These are phyloP conservation scores for Penicillium vulpinum DNA, from an alignment of 2,329 filamentous ascomycete species.

Conservation along the genomic window DNA sequence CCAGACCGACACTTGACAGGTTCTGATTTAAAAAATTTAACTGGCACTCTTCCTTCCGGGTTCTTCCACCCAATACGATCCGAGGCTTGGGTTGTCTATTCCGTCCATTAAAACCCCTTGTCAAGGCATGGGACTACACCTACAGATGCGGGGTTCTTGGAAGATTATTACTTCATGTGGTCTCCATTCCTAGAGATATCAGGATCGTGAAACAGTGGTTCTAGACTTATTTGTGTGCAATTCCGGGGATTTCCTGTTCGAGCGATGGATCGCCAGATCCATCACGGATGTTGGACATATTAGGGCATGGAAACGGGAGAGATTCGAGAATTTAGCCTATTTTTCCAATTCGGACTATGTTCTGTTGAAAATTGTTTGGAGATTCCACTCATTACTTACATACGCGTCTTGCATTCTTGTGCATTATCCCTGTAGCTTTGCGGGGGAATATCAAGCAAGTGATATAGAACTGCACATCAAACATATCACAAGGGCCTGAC, in stretches of 20 bases:
- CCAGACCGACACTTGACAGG: slow-evolving; percentile 15
- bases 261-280: slow-evolving; percentile 1
- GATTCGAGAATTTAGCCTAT: not conserved
- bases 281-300: not conserved
- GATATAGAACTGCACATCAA: not conserved
- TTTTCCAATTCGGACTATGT: not conserved
- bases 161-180: not conserved
- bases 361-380: not conserved
- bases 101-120: slow-evolving; percentile 13
- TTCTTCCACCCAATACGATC: slow-evolving; percentile 22
- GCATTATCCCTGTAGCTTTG: not conserved
- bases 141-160: slow-evolving; percentile 20
- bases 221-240: not conserved
- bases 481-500: not conserved
- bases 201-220: not conserved
- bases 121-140: slow-evolving; percentile 6
- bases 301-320: not conserved
- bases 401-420: not conserved
- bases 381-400: not conserved
- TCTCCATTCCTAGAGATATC: not conserved
- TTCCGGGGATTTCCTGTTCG: not conserved
- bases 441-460: not conserved
- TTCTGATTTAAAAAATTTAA: not conserved
- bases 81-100: not conserved
- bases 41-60: slow-evolving; percentile 13